Conservation (phyloP, 1,139 yeast species). For the Zhuliangozyma parablackwelliae region DNA sequence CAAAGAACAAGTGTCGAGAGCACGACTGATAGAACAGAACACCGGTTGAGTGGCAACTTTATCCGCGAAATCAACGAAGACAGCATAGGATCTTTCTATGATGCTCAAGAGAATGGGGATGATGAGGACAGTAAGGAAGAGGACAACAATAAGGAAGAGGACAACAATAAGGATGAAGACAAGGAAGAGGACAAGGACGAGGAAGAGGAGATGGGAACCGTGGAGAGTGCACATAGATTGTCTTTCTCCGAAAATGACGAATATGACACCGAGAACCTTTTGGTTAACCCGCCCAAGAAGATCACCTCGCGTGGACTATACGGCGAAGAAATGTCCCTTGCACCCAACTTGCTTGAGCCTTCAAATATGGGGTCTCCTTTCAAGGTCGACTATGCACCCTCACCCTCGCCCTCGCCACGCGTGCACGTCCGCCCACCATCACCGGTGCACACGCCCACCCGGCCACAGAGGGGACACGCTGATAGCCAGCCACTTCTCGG, state of each 20-base stretch:
- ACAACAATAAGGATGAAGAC: conserved; percentile 3
- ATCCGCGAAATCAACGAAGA: conserved; percentile 34
- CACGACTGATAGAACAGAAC: too few species aligned
- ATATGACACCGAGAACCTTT: conserved; percentile 22
- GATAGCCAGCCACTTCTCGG: conserved; percentile 32
- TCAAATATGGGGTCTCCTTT: conserved; percentile 33
- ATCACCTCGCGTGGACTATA: conserved; percentile 15
- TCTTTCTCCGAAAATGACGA: conserved; percentile 3
- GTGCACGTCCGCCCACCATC: neutral
- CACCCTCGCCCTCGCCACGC: conserved; percentile 5
- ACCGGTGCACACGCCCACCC: neutral
- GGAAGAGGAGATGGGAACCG: conserved; percentile 2
- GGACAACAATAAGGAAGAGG: conserved; percentile 1
- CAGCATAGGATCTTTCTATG: conserved; percentile 10
- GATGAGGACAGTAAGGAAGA: conserved; percentile 4
- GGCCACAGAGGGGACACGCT: too few species aligned
- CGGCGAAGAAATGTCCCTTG: conserved; percentile 27
- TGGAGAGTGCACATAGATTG: too few species aligned
- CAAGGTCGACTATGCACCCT: conserved; percentile 19
- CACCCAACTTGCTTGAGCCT: conserved; percentile 10
- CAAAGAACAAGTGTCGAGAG: too few species aligned
- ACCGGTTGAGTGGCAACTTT: conserved; percentile 14
- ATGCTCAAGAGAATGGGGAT: conserved; percentile 10
- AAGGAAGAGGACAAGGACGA: conserved; percentile 8
- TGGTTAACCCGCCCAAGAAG: conserved; percentile 25